Evolutionary conservation across 192 early-diverging fungal genomes (phyloP), one percentile per base, ranked within the genome.

Genomic region (Coemansia sp.): DNA sequence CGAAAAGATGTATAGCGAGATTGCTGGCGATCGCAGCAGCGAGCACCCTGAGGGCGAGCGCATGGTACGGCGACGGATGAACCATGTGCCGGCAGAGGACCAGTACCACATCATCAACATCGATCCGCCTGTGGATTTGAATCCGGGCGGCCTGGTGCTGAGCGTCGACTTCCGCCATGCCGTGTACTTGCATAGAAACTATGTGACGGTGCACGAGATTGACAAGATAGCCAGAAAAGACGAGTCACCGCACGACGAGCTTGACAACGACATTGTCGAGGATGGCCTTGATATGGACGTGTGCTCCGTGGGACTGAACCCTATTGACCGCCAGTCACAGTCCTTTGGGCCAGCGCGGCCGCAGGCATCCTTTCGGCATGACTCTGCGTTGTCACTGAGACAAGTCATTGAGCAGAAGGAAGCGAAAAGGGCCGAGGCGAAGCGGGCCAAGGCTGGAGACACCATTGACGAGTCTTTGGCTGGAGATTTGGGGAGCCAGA

Each of bases 91-190:
- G 47, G 65, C 69, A 10, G 74, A 82, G 35, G 38, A 73, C 19
- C 65, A 74, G 11, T 82, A 82, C 74, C 79, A 82, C 11, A 57
- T 82, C 7, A 68, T 82, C 31, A 82, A 73, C 70, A 76, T 82
- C 6, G 74, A 82, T 32, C 37, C 74, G 64, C 70, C 73, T 1
- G 69, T 70, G 20, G 74, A 73, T 25, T 19, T 65, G 11, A 41
- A 37, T 6, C 67, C 70, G 0, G 64, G 63, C 17, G 79, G 74
- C 39, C n/a, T 73, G 43, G 64, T 82, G 1, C 36, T 76, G 40
- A 65, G 66, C 12, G 73, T 67, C 10, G 79, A 82, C 43, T 82
- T 76, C 54, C 58, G 70, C 12, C 69, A 68, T 7, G 73, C 64
- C 20, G 35, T 82, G 49, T 70, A 64, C 22, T 19, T 62, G 64